phyloP scores from a whole-genome alignment of 2,329 filamentous ascomycete species.

The Penicillium expansum region DNA sequence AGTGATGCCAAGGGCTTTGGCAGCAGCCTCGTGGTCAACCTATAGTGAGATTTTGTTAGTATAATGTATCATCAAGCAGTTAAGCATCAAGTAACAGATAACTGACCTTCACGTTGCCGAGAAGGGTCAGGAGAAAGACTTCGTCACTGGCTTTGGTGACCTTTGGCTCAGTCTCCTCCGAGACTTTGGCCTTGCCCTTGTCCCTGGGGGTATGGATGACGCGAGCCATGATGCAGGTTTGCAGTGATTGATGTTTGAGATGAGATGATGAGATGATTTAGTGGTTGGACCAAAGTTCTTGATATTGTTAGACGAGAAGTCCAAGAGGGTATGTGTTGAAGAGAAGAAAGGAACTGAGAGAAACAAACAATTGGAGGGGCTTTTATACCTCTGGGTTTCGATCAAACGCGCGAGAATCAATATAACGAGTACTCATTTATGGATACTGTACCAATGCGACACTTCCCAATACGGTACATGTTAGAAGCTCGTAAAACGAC shows the following conservation, averaged over 20 bases:
- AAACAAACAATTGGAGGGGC: not conserved
- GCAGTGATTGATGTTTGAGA: not conserved
- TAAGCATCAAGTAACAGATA: not conserved
- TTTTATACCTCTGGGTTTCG: not conserved
- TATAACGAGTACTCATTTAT: not conserved
- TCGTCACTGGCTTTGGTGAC: not conserved
- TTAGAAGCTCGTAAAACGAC: not conserved
- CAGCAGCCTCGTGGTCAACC: rapidly evolving
- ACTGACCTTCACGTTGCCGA: rapidly evolving
- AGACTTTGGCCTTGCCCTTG: not conserved
- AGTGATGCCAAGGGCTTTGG: not conserved
- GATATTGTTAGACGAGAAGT: not conserved
- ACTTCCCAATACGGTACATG: too few relatives aligned
- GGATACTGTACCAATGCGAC: not conserved
- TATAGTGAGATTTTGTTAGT: not conserved
- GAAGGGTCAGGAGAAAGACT: not conserved
- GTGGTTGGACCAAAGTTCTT: not conserved
- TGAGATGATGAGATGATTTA: not conserved
- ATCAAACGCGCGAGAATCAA: not conserved
- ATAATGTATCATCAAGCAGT: not conserved
- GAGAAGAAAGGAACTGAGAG: not conserved
- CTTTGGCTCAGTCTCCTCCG: not conserved
- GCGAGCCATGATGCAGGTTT: not conserved
- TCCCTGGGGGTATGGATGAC: too few relatives aligned
- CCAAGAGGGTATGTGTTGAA: not conserved